Conservation (phyloP, 2,329 filamentous ascomycete species). For the Monosporascus sp. region DNA sequence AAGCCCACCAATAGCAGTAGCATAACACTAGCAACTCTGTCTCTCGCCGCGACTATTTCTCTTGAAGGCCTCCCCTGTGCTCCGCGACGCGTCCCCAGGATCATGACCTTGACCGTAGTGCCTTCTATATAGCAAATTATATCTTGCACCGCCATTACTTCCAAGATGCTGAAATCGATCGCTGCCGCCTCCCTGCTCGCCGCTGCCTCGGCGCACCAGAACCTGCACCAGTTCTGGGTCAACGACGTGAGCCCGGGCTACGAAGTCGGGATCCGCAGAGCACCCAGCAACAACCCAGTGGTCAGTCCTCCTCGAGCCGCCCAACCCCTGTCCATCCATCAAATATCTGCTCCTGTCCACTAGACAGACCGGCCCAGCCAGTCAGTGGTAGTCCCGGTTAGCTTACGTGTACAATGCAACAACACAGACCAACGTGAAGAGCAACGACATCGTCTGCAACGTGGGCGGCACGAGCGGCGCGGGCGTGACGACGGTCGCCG, state of each 20-base stretch:
- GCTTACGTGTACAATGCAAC: no score
- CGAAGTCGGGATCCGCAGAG: constrained; percentile 23
- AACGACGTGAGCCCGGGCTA: constrained; percentile 30
- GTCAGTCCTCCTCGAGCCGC: constrained; percentile 3
- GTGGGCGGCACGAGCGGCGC: constrained; percentile 18
- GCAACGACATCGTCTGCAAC: constrained; percentile 22
- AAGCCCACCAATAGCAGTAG: neutral
- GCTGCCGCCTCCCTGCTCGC: constrained; percentile 18
- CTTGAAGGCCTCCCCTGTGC: neutral
- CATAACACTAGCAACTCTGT: neutral
- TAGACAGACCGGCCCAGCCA: no score
- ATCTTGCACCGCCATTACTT: neutral
- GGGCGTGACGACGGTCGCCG: constrained; percentile 25
- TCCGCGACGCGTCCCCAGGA: no score
- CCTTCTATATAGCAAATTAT: neutral
- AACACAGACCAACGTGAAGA: constrained; percentile 17
- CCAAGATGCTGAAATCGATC: constrained; percentile 21
- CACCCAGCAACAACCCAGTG: constrained; percentile 22
- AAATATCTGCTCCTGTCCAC: no score
- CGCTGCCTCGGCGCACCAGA: constrained; percentile 30
- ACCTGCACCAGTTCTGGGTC: constrained; percentile 36
- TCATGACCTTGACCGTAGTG: neutral
- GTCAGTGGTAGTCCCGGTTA: no score
- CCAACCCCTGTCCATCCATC: no score
- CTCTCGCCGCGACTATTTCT: neutral